phyloP scores from a whole-genome alignment of 2,329 filamentous ascomycete genomes.

The Apiospora rasikravindrae region DNA sequence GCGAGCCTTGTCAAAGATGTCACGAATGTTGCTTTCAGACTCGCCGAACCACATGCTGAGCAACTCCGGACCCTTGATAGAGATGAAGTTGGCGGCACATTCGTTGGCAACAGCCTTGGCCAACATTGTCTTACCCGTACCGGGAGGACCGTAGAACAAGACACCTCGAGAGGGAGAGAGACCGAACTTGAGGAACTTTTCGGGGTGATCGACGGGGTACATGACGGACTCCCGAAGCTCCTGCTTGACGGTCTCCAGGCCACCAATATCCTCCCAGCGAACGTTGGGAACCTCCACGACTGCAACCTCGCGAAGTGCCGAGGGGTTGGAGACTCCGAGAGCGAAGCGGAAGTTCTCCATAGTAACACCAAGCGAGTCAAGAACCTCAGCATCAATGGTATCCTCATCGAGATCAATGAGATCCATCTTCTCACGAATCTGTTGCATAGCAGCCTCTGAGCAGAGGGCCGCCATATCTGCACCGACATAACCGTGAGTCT shows the following conservation, averaged over 20 bases:
- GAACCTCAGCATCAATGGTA: conserved; percentile 97
- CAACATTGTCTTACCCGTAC: conserved; percentile 99
- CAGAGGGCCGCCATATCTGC: conserved; percentile 98
- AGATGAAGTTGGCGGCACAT: conserved; percentile 99
- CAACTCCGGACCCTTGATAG: conserved; percentile 96
- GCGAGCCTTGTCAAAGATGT: conserved; percentile 99
- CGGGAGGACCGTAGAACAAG: conserved; percentile 96
- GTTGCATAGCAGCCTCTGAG: conserved; percentile 99
- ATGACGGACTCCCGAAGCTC: conserved; percentile 99
- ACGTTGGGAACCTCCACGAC: conserved; percentile 99
- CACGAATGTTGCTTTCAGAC: conserved; percentile 99
- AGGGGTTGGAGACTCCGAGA: conserved; percentile 97
- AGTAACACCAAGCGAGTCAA: conserved; percentile 96
- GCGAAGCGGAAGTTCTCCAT: conserved; percentile 99
- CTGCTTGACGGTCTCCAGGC: conserved; percentile 97
- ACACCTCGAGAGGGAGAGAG: conserved; percentile 98
- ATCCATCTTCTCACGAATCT: conserved; percentile 99
- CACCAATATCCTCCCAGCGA: conserved; percentile 99
- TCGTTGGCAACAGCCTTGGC: conserved; percentile 99
- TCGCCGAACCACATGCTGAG: conserved; percentile 99
- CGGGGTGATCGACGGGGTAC: conserved; percentile 98
- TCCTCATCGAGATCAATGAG: conserved; percentile 98
- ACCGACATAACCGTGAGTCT: conserved; percentile 99
- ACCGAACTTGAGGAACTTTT: conserved; percentile 99
- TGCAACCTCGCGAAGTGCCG: conserved; percentile 95